A percentile compares a stretch with the other conserved stretches of the same genome.
These are phyloP conservation scores for Hymenoscyphus occultus DNA, from an alignment of 2,329 filamentous ascomycete species.

Conservation along the genomic window DNA sequence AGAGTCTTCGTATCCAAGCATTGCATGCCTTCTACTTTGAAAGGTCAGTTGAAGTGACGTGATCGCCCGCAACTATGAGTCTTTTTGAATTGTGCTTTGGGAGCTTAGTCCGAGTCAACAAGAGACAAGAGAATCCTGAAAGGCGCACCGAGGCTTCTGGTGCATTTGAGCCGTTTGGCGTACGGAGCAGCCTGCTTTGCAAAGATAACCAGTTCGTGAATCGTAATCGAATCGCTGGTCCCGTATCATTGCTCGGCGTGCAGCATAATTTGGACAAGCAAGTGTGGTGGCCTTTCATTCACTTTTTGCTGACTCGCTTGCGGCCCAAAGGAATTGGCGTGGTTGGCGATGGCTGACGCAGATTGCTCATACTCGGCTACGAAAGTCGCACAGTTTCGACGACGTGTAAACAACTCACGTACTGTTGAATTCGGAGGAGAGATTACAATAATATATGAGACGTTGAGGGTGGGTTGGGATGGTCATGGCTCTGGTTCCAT, in stretches of 20 bases:
- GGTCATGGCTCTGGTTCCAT: neutral
- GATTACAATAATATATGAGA: neutral
- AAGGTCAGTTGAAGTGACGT: too few relatives aligned
- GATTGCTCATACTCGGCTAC: neutral
- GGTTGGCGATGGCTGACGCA: too few relatives aligned
- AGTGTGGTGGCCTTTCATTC: neutral
- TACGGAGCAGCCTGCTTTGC: neutral
- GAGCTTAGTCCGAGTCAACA: too few relatives aligned
- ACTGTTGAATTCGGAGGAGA: too few relatives aligned
- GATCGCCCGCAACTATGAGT: too few relatives aligned
- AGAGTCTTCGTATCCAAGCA: too few relatives aligned
- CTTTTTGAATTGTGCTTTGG: too few relatives aligned
- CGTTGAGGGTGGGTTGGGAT: neutral
- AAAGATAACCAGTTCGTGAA: too few relatives aligned
- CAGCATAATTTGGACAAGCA: neutral
- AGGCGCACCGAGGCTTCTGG: too few relatives aligned
- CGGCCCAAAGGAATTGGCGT: neutral
- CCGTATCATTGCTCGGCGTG: neutral
- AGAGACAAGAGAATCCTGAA: too few relatives aligned
- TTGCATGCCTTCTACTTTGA: too few relatives aligned
- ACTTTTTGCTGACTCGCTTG: neutral
- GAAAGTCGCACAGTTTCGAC: neutral
- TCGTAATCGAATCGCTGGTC: neutral
- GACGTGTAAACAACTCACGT: neutral
- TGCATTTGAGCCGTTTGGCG: neutral